Base-by-base conservation (phyloP, 2,329 filamentous ascomycete species). In the Penicillium sp. region DNA sequence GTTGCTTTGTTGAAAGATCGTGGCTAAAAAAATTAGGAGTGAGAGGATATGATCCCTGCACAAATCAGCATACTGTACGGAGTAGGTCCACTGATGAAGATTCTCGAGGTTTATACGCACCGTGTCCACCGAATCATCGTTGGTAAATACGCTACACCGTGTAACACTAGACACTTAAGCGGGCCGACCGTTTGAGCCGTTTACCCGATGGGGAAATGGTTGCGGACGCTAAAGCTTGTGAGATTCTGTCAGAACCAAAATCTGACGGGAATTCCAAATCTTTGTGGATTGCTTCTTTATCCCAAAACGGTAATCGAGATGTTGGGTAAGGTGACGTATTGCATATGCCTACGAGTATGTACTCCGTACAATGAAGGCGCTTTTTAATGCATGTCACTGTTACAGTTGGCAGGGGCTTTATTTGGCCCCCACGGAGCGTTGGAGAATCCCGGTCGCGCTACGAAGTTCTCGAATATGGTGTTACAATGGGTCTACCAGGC, bases 361-460 rank as follows among this genome's bases (percentile, higher is more conserved):
- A 18, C 18, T 18, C 18, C 2, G 18, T 18, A 39, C 9, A 27
- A n/a, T n/a, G 34, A 13, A 7, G 34, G 34, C 34, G 13, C 6
- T 36, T 4, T 36, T 13, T n/a, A 44, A 38, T 27, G 34, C 18
- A 32, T 32, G n/a, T 21, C 34, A n/a, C 6, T n/a, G 5, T 22
- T 29, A 5, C 22, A 27, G 13, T 38, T 8, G 8, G 2, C 8
- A 21, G 42, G 21, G 11, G 18, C 16, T 29, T 22, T 13, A 38
- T 43, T 48, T 53, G 31, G 39, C 39, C 46, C 51, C 45, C 46
- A 54, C 39, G 24, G 31, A 32, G 9, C 27, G 31, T 34, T 34
- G 13, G 31, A 39, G 34, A 16, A 4, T n/a, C 29, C 22, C 31
- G 10, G 38, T 24, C 11, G 24, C n/a, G 24, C 24, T 27, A 5